A percentile compares a stretch with the other conserved stretches of the same genome.
Evolutionary conservation across 441 rosid genomes (phyloP).

Genomic region (Erodium moschatum): DNA sequence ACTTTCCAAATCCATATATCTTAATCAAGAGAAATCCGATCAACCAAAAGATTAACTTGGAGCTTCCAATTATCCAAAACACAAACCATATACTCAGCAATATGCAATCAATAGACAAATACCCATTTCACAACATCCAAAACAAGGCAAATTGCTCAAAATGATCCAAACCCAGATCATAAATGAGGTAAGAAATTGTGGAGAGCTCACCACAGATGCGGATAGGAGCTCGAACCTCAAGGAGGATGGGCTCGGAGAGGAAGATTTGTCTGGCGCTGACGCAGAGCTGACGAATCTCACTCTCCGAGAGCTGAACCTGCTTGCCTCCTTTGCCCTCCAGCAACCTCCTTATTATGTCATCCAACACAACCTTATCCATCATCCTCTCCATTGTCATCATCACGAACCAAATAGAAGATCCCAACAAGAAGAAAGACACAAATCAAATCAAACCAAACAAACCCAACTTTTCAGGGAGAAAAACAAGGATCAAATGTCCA

Average conservation of each 20-base stretch:
- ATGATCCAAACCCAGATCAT: background rate
- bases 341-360: slow-evolving; percentile 84
- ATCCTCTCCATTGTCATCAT: slow-evolving; percentile 88
- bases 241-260: slow-evolving; percentile 76
- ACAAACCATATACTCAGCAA: slow-evolving; percentile 4
- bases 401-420: background rate
- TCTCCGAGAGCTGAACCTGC: slow-evolving; percentile 61
- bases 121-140: background rate
- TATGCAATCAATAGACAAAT: background rate
- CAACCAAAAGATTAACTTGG: background rate
- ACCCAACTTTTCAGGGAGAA: background rate
- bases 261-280: slow-evolving; percentile 91
- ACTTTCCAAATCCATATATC: background rate
- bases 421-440: no score
- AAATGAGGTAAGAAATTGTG: background rate
- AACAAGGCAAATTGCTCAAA: background rate
- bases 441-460: background rate
- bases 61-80: background rate
- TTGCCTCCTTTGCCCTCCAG: slow-evolving; percentile 48
- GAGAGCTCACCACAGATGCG: slow-evolving; percentile 68
- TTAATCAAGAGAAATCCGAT: background rate
- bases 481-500: slow-evolving; percentile 6
- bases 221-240: slow-evolving; percentile 73
- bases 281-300: slow-evolving; percentile 95
- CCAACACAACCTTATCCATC: slow-evolving; percentile 74